These are phyloP conservation scores for Dimocarpus longan DNA, from an alignment of 345 rosid genomes.

Conservation along the genomic window DNA sequence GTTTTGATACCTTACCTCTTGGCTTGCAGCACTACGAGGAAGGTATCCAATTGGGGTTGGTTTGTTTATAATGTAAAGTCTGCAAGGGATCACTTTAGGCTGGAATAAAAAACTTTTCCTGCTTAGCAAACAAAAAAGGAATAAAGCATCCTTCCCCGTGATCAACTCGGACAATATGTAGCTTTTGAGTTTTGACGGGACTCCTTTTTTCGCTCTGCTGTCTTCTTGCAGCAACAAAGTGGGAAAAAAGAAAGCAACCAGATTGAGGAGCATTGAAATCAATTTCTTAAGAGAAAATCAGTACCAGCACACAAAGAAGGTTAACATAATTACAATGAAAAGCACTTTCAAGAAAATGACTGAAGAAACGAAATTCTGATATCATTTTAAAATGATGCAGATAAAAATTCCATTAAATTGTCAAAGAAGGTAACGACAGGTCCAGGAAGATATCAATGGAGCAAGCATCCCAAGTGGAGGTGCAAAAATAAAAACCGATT, in stretches of 20 bases:
- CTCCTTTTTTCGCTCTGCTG: not conserved
- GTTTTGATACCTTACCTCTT: conserved; percentile 39
- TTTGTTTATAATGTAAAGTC: not conserved
- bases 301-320: not conserved
- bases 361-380: not conserved
- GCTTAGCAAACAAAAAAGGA: conserved; percentile 25
- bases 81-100: conserved; percentile 2
- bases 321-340: not conserved
- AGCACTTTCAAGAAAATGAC: not conserved
- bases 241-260: too few relatives aligned
- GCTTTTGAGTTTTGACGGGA: not conserved
- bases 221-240: not conserved
- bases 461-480: conserved; percentile 6
- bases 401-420: conserved; percentile 7
- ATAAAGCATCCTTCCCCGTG: conserved; percentile 22
- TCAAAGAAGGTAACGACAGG: not conserved
- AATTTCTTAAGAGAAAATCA: not conserved
- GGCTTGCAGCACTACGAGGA: conserved; percentile 33
- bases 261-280: not conserved
- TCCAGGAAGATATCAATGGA: conserved; percentile 8
- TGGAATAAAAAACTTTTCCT: conserved; percentile 32
- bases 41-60: conserved; percentile 32
- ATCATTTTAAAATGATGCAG: not conserved
- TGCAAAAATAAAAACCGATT: conserved; percentile 10
- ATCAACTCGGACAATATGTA: not conserved